Evolutionary conservation across 345 rosid genomes (phyloP).

Genomic region (Gossypium herbaceum): DNA sequence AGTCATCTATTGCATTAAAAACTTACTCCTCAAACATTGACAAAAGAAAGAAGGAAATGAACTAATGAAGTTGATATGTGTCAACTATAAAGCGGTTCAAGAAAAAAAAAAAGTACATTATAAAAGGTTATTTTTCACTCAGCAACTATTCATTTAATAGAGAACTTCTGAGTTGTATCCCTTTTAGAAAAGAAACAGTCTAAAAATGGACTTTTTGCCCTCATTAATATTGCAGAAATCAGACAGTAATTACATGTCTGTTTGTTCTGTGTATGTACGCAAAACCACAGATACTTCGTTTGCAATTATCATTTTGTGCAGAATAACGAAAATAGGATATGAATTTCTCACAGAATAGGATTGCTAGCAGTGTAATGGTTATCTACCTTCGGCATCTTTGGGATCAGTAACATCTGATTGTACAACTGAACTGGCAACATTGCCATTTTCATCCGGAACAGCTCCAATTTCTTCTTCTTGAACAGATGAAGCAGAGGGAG

Average conservation of each 20-base stretch:
- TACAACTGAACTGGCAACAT: slow-evolving; percentile 30
- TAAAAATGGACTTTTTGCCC: neutral
- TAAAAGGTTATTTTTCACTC: neutral
- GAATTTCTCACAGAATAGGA: neutral
- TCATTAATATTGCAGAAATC: neutral
- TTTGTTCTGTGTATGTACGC: neutral
- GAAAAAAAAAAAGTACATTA: neutral
- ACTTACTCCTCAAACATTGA: neutral
- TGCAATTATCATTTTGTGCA: neutral
- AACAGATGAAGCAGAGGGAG: neutral
- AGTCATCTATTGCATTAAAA: neutral
- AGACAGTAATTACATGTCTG: neutral
- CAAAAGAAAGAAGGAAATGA: neutral
- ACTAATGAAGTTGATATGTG: neutral
- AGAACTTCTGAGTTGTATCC: neutral
- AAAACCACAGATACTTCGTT: neutral
- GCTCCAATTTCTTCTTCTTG: neutral
- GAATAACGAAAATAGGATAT: neutral
- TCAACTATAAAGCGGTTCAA: neutral
- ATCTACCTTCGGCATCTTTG: slow-evolving; percentile 34
- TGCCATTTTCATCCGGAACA: slow-evolving; percentile 22
- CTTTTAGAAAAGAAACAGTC: neutral
- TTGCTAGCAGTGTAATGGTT: neutral
- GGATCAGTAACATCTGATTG: slow-evolving; percentile 31
- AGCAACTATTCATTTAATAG: neutral